Evolutionary conservation across 306 rosid genomes (phyloP), one percentile per base, ranked within the genome.

Genomic region (Fragaria nilgerrensis): DNA sequence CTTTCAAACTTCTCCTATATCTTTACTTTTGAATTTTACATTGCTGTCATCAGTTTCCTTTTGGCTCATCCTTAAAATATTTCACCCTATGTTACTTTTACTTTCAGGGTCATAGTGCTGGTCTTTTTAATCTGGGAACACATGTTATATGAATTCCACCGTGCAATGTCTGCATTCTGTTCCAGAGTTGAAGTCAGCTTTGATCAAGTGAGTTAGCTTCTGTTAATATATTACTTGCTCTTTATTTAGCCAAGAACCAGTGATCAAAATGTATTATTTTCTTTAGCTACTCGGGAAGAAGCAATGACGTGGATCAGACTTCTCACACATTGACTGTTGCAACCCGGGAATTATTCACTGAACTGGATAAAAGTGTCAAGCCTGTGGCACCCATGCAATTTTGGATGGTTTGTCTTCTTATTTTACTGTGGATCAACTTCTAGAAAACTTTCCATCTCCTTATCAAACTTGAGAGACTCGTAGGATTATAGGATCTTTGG

Each of bases 131-230:
- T 80, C 78, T 96, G 96, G 99, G 99, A 77, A 96, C 82, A 96
- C 99, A 5, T 96, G 99, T 84, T 96, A 96, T 77, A 96, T 96
- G 99, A 96, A 92, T 85, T 96, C 99, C 82, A 96, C 99, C 61
- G 65, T 96, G 68, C 99, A 96, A 82, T 96, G 99, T 77, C 94
- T 96, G 80, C 99, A 96, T 87, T 96, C 92, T 56, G 99, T 96
- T 81, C 99, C 99, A 66, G 99, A 96, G 85, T 88, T 96, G 85
- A 96, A 92, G 88, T 92, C 98, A 55, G 93, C 97, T 84, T 88
- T 96, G 90, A 79, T 83, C 48, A 85, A 84, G 99, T 96, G 73
- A 85, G 97, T 84, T 63, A 49, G 68, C 52, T 53, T 72, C 65
- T 76, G 80, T 70, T 15, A 12, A 5, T 48, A 29, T 41, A 37